Evolutionary conservation across 306 rosid species (phyloP), one percentile per base, ranked within the genome.

Genomic region (Senna tora): DNA sequence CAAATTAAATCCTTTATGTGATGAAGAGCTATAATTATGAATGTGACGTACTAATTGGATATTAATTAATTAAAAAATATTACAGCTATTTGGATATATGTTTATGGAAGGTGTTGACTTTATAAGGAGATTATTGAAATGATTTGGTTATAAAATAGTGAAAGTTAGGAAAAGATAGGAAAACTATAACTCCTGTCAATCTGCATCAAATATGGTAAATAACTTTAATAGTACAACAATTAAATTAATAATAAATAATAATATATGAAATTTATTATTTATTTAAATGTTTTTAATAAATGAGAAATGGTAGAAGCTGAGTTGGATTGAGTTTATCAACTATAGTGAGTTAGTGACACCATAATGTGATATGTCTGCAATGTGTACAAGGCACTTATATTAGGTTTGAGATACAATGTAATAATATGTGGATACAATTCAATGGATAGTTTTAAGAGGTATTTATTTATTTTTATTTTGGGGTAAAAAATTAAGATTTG

Each of bases 361-460:
- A 66, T 39, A 66, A 79, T 73, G 79, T 79, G 83, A 79, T 41
- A 41, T 67, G 71, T 67, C 79, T 67, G 4, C 56, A 47, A 49
- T 9, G 15, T 39, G 14, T 58, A 36, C 33, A 21, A 20, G 7
- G 16, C 30, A 56, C 72, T 63, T n/a, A n/a, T n/a, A n/a, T n/a
- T 72, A 56, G 50, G 50, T 65, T 4, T 1, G 32, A 17, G 32
- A 39, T 30, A 33, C 42, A 32, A 5, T 25, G 3, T n/a, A 39
- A 6, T 15, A 22, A 39, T 46, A 5, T 42, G 41, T 46, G 71
- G 71, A 46, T 46, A 43, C 19, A 15, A 65, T 46, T 28, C 5
- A 7, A 25, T 46, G 28, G 39, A n/a, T n/a, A 46, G 9, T 21
- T 64, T 21, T 25, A 9, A 38, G 49, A 61, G 47, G 30, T 9